These are phyloP conservation scores for Kodamaea suecica DNA, from an alignment of 1,139 yeast genomes.

Conservation along the genomic window DNA sequence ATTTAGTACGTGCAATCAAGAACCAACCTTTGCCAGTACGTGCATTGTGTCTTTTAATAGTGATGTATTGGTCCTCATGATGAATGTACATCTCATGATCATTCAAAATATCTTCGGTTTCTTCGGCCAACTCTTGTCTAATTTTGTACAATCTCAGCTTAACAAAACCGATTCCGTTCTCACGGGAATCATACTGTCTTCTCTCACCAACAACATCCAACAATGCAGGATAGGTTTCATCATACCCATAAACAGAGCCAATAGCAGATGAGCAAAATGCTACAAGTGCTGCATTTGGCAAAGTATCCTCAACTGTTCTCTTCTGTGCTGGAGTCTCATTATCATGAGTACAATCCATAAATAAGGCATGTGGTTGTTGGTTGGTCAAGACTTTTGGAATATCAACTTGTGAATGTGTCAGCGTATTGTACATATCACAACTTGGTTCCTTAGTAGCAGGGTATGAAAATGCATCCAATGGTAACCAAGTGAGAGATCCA, in stretches of 20 bases:
- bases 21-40: constrained; percentile 87
- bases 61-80: constrained; percentile 88
- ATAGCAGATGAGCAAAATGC: constrained; percentile 91
- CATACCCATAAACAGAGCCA: constrained; percentile 93
- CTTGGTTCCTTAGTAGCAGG: constrained; percentile 50
- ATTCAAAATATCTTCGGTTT: constrained; percentile 59
- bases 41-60: constrained; percentile 83
- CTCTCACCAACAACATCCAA: constrained; percentile 79
- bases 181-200: constrained; percentile 51
- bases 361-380: constrained; percentile 83
- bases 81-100: constrained; percentile 93
- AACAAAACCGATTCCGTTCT: constrained; percentile 69
- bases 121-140: constrained; percentile 59
- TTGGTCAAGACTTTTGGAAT: constrained; percentile 63
- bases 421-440: constrained; percentile 34
- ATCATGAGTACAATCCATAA: constrained; percentile 98
- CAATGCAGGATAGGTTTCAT: constrained; percentile 82
- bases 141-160: constrained; percentile 60
- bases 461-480: constrained; percentile 67
- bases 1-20: constrained; percentile 82
- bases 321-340: constrained; percentile 86
- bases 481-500: constrained; percentile 81
- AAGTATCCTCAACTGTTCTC: constrained; percentile 89
- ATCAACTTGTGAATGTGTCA: constrained; percentile 42
- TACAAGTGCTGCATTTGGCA: constrained; percentile 92